Evolutionary conservation across 176 grass and related monocot genomes (phyloP), one percentile per base, ranked within the genome.

Genomic region (Lolium rigidum): DNA sequence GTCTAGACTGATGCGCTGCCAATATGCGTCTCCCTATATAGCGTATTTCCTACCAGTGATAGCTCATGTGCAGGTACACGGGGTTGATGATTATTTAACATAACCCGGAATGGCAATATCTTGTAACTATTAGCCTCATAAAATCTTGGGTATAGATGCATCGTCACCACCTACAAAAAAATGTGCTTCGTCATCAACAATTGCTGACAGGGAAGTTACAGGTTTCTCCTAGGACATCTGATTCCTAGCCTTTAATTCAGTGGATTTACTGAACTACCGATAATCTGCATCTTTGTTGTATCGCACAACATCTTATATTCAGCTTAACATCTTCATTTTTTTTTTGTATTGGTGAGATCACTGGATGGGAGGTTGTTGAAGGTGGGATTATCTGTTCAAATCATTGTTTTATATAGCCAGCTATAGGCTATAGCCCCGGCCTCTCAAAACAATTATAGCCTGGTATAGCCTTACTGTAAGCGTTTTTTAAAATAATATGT

Each of bases 351-450:
- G 92, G 96, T 3, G 44, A 94, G 72, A 95, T 98, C 66, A 92
- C 94, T 71, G 94, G 89, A 58, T 89, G 94, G 20, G 94, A 98
- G 76, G 84, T 92, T 2, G 92, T 98, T 1, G 96, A 98, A 18
- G 92, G 93, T 2, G 96, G 96, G 83, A 95, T 95, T 91, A 95
- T 94, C 54, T 98, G 92, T 82, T 98, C 93, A 59, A 95, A 88
- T 49, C 28, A 31, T 1, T 31, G 28, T 31, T 31, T 31, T 31
- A 31, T 31, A 31, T 31, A 31, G 28, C 28, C 28, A 31, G 28
- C 28, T 31, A 31, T 31, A 31, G 28, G 28, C 28, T 31, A 31
- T 31, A 31, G 28, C 1, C 28, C 28, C 28, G 28, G 28, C 28
- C 28, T 31, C 28, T 31, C 28, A 31, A 31, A 31, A 31, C 28